These are phyloP conservation scores for Biscogniauxia marginata DNA, from an alignment of 2,329 filamentous ascomycete genomes.

Conservation along the genomic window DNA sequence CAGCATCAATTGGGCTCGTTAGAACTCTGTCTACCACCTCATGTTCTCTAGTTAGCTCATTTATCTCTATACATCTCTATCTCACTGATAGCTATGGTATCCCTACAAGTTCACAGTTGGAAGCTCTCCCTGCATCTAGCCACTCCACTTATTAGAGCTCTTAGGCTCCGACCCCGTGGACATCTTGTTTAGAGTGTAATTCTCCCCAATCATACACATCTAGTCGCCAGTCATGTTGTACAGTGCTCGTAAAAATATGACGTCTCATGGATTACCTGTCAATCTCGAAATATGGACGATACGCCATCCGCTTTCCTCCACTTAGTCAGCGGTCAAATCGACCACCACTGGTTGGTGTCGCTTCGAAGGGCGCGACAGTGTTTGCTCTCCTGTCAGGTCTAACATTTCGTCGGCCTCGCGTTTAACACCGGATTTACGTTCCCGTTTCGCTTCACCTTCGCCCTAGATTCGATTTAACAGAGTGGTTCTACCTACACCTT, in stretches of 20 bases:
- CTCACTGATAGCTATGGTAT: not conserved
- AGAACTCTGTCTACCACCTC: no score
- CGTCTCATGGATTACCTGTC: no score
- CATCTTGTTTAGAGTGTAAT: no score
- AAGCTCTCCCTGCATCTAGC: not conserved
- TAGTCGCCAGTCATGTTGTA: not conserved
- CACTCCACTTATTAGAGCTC: not conserved
- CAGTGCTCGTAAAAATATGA: not conserved
- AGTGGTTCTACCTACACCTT: not conserved
- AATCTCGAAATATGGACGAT: not conserved
- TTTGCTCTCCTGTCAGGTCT: slow-evolving; percentile 22
- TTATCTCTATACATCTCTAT: no score
- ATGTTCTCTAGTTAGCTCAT: no score
- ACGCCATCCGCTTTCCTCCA: not conserved
- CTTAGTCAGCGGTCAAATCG: slow-evolving; percentile 23
- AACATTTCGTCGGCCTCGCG: slow-evolving; percentile 20
- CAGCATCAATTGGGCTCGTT: no score
- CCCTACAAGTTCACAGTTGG: no score
- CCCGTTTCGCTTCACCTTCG: slow-evolving; percentile 11
- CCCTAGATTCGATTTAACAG: slow-evolving; percentile 1
- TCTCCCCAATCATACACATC: not conserved
- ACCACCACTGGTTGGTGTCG: slow-evolving; percentile 11
- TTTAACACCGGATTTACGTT: slow-evolving; percentile 21
- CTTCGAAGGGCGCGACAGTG: slow-evolving; percentile 9
- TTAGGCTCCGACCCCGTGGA: not conserved